phyloP scores from a whole-genome alignment of 768 basidiomycete genomes.

The Chlorophyllum brunneum region DNA sequence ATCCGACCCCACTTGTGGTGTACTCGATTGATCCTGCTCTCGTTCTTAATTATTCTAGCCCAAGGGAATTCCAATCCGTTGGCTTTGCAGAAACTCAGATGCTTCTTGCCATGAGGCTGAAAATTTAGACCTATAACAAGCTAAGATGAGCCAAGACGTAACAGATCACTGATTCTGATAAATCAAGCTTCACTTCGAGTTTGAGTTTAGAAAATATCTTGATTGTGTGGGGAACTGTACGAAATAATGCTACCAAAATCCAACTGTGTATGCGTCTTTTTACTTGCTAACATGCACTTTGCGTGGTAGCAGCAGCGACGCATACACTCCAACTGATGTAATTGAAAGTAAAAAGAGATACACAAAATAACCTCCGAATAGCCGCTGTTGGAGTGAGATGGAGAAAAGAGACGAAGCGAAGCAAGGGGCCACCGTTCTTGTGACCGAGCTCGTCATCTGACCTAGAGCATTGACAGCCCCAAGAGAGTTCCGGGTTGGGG shows the following conservation, averaged over 20 bases:
- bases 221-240: not conserved
- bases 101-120: too few species aligned
- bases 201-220: too few species aligned
- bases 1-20: too few species aligned
- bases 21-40: too few species aligned
- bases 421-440: constrained; percentile 49
- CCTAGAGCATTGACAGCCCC: constrained; percentile 12
- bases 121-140: too few species aligned
- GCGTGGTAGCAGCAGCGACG: constrained; percentile 1
- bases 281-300: not conserved
- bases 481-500: constrained; percentile 8
- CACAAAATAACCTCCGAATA: constrained; percentile 48
- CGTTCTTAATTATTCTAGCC: too few species aligned
- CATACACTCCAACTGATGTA: constrained; percentile 12
- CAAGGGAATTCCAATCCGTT: too few species aligned
- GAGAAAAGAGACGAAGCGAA: constrained; percentile 57
- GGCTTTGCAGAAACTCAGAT: not conserved
- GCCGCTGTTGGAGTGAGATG: constrained; percentile 43
- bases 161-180: too few species aligned
- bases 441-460: constrained; percentile 34
- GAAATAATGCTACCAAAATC: too few species aligned
- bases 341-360: constrained; percentile 33
- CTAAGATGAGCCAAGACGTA: too few species aligned
- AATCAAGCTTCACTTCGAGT: too few species aligned
- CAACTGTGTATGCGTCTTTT: not conserved